Evolutionary conservation across 2,329 filamentous ascomycete genomes (phyloP).

Genomic region (Xylaria sp.): DNA sequence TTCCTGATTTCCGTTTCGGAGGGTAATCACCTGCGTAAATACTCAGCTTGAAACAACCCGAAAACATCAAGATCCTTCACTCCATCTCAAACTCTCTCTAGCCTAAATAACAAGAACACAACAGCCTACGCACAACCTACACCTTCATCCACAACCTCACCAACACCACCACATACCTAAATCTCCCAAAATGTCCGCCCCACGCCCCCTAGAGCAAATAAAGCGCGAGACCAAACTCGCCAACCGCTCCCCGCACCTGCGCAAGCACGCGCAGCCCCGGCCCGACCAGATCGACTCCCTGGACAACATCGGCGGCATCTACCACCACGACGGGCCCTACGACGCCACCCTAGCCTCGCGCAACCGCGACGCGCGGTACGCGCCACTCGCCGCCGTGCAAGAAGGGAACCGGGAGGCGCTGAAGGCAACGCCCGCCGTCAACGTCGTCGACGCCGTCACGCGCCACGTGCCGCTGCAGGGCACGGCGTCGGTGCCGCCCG

Average conservation of each 20-base stretch:
- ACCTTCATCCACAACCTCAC: neutral
- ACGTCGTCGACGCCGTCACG: constrained; percentile 77
- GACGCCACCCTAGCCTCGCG: constrained; percentile 82
- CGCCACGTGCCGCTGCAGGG: constrained; percentile 85
- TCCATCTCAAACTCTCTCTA: neutral
- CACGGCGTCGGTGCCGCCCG: constrained; percentile 79
- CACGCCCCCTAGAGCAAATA: constrained; percentile 75
- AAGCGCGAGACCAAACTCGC: constrained; percentile 71
- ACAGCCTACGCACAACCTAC: too few relatives aligned
- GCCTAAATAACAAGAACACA: too few relatives aligned
- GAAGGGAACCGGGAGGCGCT: constrained; percentile 80
- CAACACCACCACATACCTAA: neutral
- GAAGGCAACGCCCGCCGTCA: constrained; percentile 82
- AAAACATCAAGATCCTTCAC: neutral
- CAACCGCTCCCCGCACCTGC: constrained; percentile 73
- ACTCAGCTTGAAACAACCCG: neutral
- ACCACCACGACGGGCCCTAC: constrained; percentile 92
- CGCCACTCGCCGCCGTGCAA: constrained; percentile 81
- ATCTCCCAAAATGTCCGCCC: constrained; percentile 54
- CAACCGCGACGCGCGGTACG: constrained; percentile 71
- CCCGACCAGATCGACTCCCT: constrained; percentile 85
- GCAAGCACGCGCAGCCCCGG: constrained; percentile 72
- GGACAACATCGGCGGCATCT: constrained; percentile 72
- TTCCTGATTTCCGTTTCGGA: too few relatives aligned
- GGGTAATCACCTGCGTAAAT: neutral